Percentiles rank a stretch among this genome's conserved stretches.
These are phyloP conservation scores for Mayamaea pseudoterrestris DNA, from an alignment of 108 stramenopile genomes.

Conservation along the genomic window DNA sequence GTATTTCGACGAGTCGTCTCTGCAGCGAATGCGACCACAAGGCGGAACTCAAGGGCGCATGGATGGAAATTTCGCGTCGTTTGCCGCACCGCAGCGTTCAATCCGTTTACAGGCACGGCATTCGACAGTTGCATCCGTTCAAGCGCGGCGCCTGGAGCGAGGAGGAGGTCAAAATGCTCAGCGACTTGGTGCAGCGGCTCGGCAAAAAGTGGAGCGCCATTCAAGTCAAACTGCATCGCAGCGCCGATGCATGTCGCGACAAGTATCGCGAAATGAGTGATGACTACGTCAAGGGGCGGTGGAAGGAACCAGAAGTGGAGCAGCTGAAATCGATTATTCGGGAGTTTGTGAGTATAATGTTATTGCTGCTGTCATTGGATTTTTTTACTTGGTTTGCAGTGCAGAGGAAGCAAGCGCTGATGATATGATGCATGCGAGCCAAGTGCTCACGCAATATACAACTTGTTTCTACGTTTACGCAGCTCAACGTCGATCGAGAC, in stretches of 20 bases:
- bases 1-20: slow-evolving; percentile 39
- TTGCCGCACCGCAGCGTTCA: slow-evolving; percentile 70
- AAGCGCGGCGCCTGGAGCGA: slow-evolving; percentile 62
- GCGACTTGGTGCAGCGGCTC: slow-evolving; percentile 29
- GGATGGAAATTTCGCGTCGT: slow-evolving; percentile 68
- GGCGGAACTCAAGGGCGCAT: slow-evolving; percentile 66
- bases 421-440: too few relatives aligned
- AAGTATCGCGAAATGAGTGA: slow-evolving; percentile 53
- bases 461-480: too few relatives aligned
- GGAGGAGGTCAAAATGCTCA: slow-evolving; percentile 33
- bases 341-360: slow-evolving; percentile 33
- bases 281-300: slow-evolving; percentile 53
- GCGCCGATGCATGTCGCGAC: slow-evolving; percentile 53
- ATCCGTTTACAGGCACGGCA: slow-evolving; percentile 64
- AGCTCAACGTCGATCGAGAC: slow-evolving; percentile 14
- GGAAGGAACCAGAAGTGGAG: slow-evolving; percentile 54
- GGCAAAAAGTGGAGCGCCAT: slow-evolving; percentile 68
- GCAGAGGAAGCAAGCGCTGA: too few relatives aligned
- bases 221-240: slow-evolving; percentile 53
- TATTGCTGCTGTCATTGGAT: too few relatives aligned
- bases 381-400: too few relatives aligned
- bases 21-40: slow-evolving; percentile 69
- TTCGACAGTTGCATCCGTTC: slow-evolving; percentile 62
- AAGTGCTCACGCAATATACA: too few relatives aligned
- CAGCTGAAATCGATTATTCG: slow-evolving; percentile 34